Percentiles rank a stretch among this genome's conserved stretches.
Evolutionary conservation across 2,329 filamentous ascomycete species (phyloP).

Genomic region (Geosmithia flava): DNA sequence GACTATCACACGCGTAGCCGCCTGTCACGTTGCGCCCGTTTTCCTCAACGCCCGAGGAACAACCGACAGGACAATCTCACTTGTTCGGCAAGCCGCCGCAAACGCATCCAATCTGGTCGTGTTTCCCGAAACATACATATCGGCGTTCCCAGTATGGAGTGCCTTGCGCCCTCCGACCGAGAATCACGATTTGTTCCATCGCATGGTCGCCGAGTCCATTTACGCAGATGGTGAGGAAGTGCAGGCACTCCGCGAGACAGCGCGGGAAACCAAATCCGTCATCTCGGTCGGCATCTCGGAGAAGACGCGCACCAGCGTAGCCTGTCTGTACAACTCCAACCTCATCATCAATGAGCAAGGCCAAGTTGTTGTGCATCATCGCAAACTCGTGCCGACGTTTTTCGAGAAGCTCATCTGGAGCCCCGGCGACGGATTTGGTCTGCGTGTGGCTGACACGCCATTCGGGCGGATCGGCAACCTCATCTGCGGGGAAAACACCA

Average conservation of each 20-base stretch:
- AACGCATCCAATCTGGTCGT: slow-evolving; percentile 35
- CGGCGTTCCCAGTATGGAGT: slow-evolving; percentile 41
- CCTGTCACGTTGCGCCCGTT: slow-evolving; percentile 26
- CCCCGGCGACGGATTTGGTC: slow-evolving; percentile 35
- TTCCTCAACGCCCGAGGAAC: slow-evolving; percentile 33
- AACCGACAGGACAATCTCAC: slow-evolving; percentile 28
- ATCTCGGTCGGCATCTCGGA: slow-evolving; percentile 40
- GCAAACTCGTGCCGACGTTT: slow-evolving; percentile 42
- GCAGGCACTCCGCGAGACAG: slow-evolving; percentile 21
- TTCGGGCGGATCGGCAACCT: slow-evolving; percentile 34
- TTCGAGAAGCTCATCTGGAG: slow-evolving; percentile 44
- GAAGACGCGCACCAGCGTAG: slow-evolving; percentile 25
- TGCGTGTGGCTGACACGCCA: slow-evolving; percentile 29
- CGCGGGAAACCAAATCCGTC: slow-evolving; percentile 21
- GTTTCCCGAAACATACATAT: slow-evolving; percentile 40
- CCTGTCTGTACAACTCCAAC: slow-evolving; percentile 38
- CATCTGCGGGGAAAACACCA: slow-evolving; percentile 47
- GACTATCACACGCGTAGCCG: slow-evolving; percentile 10
- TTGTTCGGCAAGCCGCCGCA: slow-evolving; percentile 29
- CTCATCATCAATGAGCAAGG: slow-evolving; percentile 30
- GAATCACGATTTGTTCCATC: slow-evolving; percentile 35
- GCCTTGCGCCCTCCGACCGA: slow-evolving; percentile 30
- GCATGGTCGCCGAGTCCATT: slow-evolving; percentile 29
- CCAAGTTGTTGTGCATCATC: slow-evolving; percentile 33
- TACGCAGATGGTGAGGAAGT: slow-evolving; percentile 33